Evolutionary conservation across 192 early-diverging fungal genomes (phyloP), one percentile per base, ranked within the genome.

Genomic region (Anaeromyces robustus): DNA sequence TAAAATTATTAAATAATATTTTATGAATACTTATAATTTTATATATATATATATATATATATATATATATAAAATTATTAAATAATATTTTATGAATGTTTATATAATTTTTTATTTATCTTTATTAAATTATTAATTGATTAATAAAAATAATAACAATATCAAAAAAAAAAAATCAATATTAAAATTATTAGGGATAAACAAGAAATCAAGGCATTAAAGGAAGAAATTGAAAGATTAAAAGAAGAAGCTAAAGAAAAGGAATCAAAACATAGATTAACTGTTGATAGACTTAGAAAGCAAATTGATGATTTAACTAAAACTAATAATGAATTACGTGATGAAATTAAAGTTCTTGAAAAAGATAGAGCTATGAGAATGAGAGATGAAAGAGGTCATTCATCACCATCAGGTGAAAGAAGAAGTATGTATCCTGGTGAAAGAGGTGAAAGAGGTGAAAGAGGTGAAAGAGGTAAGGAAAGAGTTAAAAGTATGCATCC

Each of bases 201-300:
- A n/a, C 81, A 86, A 78, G 86, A 88, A 80, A 52, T 88, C 18
- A 86, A 88, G 29, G 34, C 85, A n/a, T 80, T 87, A 30, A 30
- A 79, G 5, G 77, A 77, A 43, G 80, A 87, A 78, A 77, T 87
- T n/a, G 59, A 78, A 19, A 82, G 81, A 19, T 79, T 84, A 30
- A 52, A 81, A 30, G 78, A 79, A 12, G 77, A 29, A 32, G 80
- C 82, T 30, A 84, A 83, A 78, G 43, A 80, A 68, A 80, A 84
- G 12, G 86, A 86, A 77, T 77, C 32, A 17, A 32, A 82, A 29
- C 18, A 80, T 52, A 77, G 80, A 17, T 39, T 41, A n/a, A 82
- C 85, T 28, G 41, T 80, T 2, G 86, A 88, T 18, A 31, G 87
- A 28, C 43, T 85, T 6, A 84, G 82, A 29, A 39, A 78, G 13